phyloP scores from a whole-genome alignment of 1,139 yeast genomes.

The Pichia sp. region DNA sequence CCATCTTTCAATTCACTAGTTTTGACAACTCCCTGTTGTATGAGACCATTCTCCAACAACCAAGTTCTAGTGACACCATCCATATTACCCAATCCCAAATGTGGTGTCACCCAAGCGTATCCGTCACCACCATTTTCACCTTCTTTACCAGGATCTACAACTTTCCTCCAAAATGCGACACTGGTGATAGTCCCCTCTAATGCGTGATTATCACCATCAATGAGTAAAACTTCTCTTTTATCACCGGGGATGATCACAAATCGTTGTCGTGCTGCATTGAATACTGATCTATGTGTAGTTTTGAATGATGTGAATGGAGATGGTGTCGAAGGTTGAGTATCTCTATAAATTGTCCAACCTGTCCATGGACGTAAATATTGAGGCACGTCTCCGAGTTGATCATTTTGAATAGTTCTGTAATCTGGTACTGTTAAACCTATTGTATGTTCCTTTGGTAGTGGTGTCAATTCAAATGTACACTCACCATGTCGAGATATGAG shows the following conservation, averaged over 20 bases:
- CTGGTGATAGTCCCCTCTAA: slow-evolving; percentile 87
- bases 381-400: slow-evolving; percentile 1
- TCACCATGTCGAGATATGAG: slow-evolving; percentile 43
- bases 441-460: slow-evolving; percentile 7
- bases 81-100: slow-evolving; percentile 67
- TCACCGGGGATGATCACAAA: slow-evolving; percentile 14
- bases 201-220: slow-evolving; percentile 51
- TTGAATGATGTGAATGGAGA: slow-evolving; percentile 86
- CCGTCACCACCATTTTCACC: slow-evolving; percentile 20
- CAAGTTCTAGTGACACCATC: slow-evolving; percentile 77
- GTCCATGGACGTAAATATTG: slow-evolving; percentile 11
- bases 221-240: slow-evolving; percentile 66
- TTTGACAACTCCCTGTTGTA: slow-evolving; percentile 47
- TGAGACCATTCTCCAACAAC: slow-evolving; percentile 45
- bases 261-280: slow-evolving; percentile 54
- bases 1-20: slow-evolving; percentile 47
- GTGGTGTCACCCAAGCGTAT: slow-evolving; percentile 74
- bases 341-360: slow-evolving; percentile 49
- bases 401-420: slow-evolving; percentile 6
- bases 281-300: slow-evolving; percentile 66
- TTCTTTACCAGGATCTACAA: slow-evolving; percentile 18
- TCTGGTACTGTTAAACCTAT: slow-evolving; percentile 4
- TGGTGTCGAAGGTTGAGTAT: slow-evolving; percentile 42
- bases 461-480: slow-evolving; percentile 44
- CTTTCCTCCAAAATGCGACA: slow-evolving; percentile 52